Evolutionary conservation across 2,329 filamentous ascomycete species (phyloP), one percentile per base, ranked within the genome.

Genomic region (Colletotrichum phormii): DNA sequence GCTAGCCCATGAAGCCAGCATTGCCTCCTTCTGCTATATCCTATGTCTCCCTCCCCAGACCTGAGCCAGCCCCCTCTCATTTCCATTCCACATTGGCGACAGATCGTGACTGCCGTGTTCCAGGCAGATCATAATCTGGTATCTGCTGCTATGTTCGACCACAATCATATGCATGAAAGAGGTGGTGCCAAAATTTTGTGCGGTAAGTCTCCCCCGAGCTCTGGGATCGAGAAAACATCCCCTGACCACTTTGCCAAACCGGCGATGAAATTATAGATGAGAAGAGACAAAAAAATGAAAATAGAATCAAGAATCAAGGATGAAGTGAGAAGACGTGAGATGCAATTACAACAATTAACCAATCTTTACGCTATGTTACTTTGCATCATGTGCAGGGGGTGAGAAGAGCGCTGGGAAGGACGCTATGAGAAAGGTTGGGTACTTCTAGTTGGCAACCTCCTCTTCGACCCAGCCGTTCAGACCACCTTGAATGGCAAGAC

Each of bases 381-480:
- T 57, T 42, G 69, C 61, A 63, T 53, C 63, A 26, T 53, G 42
- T 57, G 49, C 51, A 24, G 51, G 37, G 65, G 33, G 12, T 49
- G 18, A 49, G 42, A 49, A 51, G 65, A 51, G 61, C 59, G 35
- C 35, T 26, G 53, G 15, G 37, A 42, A 42, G 37, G 37, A 15
- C 37, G 37, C 37, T 18, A 15, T 42, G 37, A 15, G 37, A 42
- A 46, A 54, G 9, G 31, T 42, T 46, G 26, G 42, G 42, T 49
- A n/a, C 42, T 57, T 62, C 83, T 82, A 91, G 82, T 91, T 91
- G 71, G 87, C 86, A 75, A 91, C 88, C 80, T 91, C 89, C 79
- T 92, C 90, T 81, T 92, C 90, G 46, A 90, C 89, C 91, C 91
- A 93, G 67, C 90, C 90, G 75, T 91, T 92, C 76, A 92, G 81